These are phyloP conservation scores for Aureobasidium sp. DNA, from an alignment of 2,329 filamentous ascomycete genomes.

Conservation along the genomic window DNA sequence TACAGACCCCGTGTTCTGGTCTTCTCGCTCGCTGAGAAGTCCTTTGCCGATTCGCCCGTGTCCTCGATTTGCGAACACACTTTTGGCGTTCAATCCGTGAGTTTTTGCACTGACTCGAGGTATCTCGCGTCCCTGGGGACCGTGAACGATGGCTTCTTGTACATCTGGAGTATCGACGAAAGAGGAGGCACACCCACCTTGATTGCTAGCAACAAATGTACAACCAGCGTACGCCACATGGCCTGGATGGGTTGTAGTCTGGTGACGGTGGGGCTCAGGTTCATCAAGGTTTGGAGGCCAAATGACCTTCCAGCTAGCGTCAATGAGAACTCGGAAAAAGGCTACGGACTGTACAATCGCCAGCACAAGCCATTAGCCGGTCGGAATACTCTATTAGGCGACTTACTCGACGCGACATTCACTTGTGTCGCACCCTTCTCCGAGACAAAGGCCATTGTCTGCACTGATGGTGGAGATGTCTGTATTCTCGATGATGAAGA, in stretches of 20 bases:
- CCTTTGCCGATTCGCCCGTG: constrained; percentile 69
- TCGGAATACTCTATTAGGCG: constrained; percentile 69
- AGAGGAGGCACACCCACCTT: constrained; percentile 71
- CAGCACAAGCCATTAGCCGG: constrained; percentile 65
- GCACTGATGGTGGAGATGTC: constrained; percentile 81
- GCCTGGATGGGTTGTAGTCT: constrained; percentile 80
- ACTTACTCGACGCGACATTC: constrained; percentile 75
- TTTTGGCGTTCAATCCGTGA: constrained; percentile 78
- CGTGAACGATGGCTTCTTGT: constrained; percentile 87
- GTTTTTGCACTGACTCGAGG: constrained; percentile 79
- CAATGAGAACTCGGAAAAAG: constrained; percentile 14
- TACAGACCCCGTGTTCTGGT: constrained; percentile 87
- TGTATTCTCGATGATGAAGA: constrained; percentile 74
- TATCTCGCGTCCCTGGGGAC: constrained; percentile 83
- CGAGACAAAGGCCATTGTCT: constrained; percentile 67
- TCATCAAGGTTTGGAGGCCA: constrained; percentile 88
- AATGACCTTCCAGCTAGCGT: constrained; percentile 40
- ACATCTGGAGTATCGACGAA: constrained; percentile 80
- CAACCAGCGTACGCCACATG: constrained; percentile 75
- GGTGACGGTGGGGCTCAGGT: constrained; percentile 79
- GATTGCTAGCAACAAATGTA: constrained; percentile 85
- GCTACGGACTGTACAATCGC: constrained; percentile 21
- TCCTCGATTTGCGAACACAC: constrained; percentile 82
- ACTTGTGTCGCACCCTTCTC: constrained; percentile 66
- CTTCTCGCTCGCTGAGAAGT: constrained; percentile 69